Conservation (phyloP, 2,329 filamentous ascomycete species). For the Fusarium tupiense region DNA sequence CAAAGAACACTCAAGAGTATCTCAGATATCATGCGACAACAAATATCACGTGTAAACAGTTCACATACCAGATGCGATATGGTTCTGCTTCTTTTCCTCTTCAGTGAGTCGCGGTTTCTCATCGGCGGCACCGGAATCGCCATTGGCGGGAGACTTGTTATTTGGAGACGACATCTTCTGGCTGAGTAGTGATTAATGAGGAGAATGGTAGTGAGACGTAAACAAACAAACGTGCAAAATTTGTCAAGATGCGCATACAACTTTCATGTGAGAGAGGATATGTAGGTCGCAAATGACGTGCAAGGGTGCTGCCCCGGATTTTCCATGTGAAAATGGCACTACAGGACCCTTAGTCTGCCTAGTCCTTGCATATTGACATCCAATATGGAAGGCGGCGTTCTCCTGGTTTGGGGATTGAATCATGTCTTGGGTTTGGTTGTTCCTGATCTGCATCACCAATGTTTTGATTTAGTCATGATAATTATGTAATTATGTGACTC, state of each 20-base stretch:
- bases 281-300: conserved; percentile 32
- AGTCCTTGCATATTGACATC: conserved; percentile 36
- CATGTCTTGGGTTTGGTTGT: background rate
- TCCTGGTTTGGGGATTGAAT: background rate
- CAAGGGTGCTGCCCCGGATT: conserved; percentile 49
- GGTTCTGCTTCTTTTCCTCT: conserved; percentile 65
- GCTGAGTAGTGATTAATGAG: background rate
- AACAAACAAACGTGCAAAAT: background rate
- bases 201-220: background rate
- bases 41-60: background rate
- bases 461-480: background rate
- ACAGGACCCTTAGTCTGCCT: conserved; percentile 31
- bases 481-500: background rate
- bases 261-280: conserved; percentile 25
- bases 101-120: conserved; percentile 63
- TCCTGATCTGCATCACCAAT: conserved; percentile 12
- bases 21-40: background rate
- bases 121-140: conserved; percentile 46
- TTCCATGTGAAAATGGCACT: conserved; percentile 39
- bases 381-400: conserved; percentile 20
- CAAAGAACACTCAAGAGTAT: background rate
- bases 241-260: background rate
- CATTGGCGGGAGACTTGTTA: conserved; percentile 41
- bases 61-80: conserved; percentile 62
- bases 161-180: conserved; percentile 45